Percentiles rank a stretch among this genome's conserved stretches.
phyloP scores from a whole-genome alignment of 2,329 filamentous ascomycete species.

The Apiospora marii region DNA sequence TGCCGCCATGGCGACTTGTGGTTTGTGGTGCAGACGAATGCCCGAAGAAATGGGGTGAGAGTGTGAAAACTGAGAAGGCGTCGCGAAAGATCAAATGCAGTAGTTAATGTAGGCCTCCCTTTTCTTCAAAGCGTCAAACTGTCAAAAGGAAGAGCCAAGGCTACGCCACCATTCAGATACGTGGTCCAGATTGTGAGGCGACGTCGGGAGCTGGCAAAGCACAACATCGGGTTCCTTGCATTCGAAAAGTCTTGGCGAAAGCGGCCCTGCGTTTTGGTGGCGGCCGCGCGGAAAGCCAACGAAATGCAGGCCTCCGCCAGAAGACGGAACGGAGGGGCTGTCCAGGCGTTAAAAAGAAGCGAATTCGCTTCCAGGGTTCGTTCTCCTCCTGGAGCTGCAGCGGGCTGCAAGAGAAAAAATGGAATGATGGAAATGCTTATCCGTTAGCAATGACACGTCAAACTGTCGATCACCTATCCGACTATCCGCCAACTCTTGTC shows the following conservation, averaged over 20 bases:
- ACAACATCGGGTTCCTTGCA: slow-evolving; percentile 14
- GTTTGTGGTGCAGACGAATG: not conserved
- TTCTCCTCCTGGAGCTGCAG: not conserved
- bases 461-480: slow-evolving; percentile 8
- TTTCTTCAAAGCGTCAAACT: not conserved
- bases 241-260: slow-evolving; percentile 5
- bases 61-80: not conserved
- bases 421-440: not conserved
- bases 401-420: too few species aligned
- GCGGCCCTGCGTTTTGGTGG: slow-evolving; percentile 17
- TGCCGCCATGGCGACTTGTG: slow-evolving; percentile 39
- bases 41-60: not conserved
- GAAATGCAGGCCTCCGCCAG: slow-evolving; percentile 9
- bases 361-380: not conserved
- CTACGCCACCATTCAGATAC: slow-evolving; percentile 16
- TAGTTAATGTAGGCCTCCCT: not conserved
- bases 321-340: slow-evolving; percentile 14
- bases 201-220: slow-evolving; percentile 12
- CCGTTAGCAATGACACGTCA: slow-evolving; percentile 11
- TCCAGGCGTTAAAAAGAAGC: not conserved
- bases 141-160: not conserved
- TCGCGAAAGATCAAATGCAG: not conserved
- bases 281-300: slow-evolving; percentile 7
- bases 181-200: slow-evolving; percentile 15
- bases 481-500: not conserved